Base-by-base conservation (phyloP, 495 filamentous ascomycete genomes). In the Neurospora sp. region DNA sequence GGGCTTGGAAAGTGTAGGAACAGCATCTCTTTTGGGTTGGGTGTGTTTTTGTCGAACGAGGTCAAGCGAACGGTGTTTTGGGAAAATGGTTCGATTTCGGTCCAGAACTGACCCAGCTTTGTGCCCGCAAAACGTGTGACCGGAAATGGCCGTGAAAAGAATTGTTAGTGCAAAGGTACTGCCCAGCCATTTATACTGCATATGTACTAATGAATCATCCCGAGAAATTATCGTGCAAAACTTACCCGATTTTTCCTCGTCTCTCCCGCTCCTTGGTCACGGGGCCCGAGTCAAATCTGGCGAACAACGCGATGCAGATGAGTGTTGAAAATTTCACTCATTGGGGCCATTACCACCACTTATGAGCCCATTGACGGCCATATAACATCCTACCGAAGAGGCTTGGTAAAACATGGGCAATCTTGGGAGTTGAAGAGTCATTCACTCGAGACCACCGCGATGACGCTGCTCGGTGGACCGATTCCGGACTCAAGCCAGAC, bases 111-210 rank as follows among this genome's bases (percentile, higher is more conserved):
- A 59, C 61, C 65, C 38, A 40, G 41, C 73, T 69, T 68, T n/a
- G n/a, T 20, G 40, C 71, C 72, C 68, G 48, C 73, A 72, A 76
- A 77, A 78, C 76, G 75, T 70, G 73, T 74, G 77, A 78, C 71
- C 78, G 77, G 78, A 72, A 45, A 37, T 45, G 40, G 20, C 78
- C 77, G 77, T 37, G 8, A 2, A 16, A 7, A 9, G 48, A 73
- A 74, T 72, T 79, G 78, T 74, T 79, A 79, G 74, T 22, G 12
- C 27, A 1, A 8, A 70, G 17, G 78, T 79, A 16, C 2, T 40
- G 38, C 14, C 0, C 16, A 3, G 44, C 4, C 41, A 12, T 2
- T 38, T 42, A 20, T 1, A 44, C 10, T 1, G 70, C 5, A 3
- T 14, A 10, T 20, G 8, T 10, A 71, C 72, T 22, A 5, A 10